These are phyloP conservation scores for Aspergillus campestris DNA, from an alignment of 495 filamentous ascomycete species.

Conservation along the genomic window DNA sequence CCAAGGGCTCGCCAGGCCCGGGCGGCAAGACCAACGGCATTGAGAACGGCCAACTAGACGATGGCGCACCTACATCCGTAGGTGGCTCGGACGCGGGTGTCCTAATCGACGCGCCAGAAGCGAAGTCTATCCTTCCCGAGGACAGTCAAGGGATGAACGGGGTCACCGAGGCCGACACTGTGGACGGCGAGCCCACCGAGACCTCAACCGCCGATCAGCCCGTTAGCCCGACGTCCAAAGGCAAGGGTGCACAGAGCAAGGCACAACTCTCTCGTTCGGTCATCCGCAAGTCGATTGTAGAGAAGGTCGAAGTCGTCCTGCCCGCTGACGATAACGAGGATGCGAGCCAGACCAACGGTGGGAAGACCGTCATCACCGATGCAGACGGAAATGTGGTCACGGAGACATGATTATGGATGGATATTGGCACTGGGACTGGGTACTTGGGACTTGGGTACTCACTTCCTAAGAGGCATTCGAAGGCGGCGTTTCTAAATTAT, in stretches of 20 bases:
- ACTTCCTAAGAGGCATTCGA: no score
- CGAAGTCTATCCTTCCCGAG: neutral
- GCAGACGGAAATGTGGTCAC: slow-evolving; percentile 31
- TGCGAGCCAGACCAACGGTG: slow-evolving; percentile 4
- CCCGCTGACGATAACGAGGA: slow-evolving; percentile 16
- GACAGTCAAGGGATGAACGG: slow-evolving; percentile 6
- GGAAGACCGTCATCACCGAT: slow-evolving; percentile 21
- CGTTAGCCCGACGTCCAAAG: slow-evolving; percentile 11
- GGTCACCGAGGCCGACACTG: slow-evolving; percentile 1
- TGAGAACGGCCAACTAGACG: slow-evolving; percentile 11
- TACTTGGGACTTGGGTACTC: no score
- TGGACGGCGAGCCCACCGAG: slow-evolving; percentile 7
- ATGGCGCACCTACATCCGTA: slow-evolving; percentile 1
- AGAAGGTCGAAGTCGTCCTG: slow-evolving; percentile 30
- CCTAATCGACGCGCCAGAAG: neutral
- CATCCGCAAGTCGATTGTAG: slow-evolving; percentile 32
- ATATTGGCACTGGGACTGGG: slow-evolving; percentile 1
- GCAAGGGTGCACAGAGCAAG: slow-evolving; percentile 7
- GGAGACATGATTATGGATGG: slow-evolving; percentile 22
- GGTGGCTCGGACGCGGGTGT: neutral
- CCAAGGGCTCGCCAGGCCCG: slow-evolving; percentile 15
- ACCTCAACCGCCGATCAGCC: slow-evolving; percentile 7
- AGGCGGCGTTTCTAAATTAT: neutral
- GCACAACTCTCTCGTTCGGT: slow-evolving; percentile 19
- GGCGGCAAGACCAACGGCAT: slow-evolving; percentile 19